Evolutionary conservation across 495 filamentous ascomycete species (phyloP), one percentile per base, ranked within the genome.

Genomic region (Astrocystis sublimbata): DNA sequence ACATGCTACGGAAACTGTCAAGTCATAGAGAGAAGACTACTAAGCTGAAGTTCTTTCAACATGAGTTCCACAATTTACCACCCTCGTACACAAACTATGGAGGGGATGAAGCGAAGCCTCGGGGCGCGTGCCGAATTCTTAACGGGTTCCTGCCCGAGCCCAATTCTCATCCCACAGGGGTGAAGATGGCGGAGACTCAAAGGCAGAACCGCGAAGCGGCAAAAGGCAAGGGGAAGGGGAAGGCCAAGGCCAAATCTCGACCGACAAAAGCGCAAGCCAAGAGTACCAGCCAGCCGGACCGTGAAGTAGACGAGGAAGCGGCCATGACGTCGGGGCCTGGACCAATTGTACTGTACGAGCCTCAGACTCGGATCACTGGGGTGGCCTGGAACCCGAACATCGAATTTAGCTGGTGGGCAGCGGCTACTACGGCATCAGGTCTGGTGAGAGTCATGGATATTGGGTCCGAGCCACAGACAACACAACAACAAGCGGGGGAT

Each of bases 101-200:
- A 45, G 64, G 30, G n/a, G 61, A 52, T 54, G 67, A 63, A 83
- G 79, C 1, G 75, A 76, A 42, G 81, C 77, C 66, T 75, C 87
- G 67, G 85, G 89, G 69, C 82, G 86, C 76, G 81, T 86, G 71
- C 85, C 87, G 78, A 23, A 72, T 82, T 30, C 57, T 81, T 17
- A 75, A 80, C 49, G 77, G 78, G 1, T 81, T 75, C 46, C 49
- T 70, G 6, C 74, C 76, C 0, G 78, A 82, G 82, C 76, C 84
- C 50, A 85, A 85, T 62, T 87, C 84, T 55, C 89, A 92, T 71
- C 85, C 85, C 61, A 83, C 69, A 6, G 64, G 84, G 68, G 78
- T 75, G 43, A 88, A 86, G 21, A 82, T 88, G 70, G 79, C 82
- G 28, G 90, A 88, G 76, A 84, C 60, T 3, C 61, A 63, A 33